phyloP scores from a whole-genome alignment of 2,329 filamentous ascomycete species.

The Bisporella sp. region DNA sequence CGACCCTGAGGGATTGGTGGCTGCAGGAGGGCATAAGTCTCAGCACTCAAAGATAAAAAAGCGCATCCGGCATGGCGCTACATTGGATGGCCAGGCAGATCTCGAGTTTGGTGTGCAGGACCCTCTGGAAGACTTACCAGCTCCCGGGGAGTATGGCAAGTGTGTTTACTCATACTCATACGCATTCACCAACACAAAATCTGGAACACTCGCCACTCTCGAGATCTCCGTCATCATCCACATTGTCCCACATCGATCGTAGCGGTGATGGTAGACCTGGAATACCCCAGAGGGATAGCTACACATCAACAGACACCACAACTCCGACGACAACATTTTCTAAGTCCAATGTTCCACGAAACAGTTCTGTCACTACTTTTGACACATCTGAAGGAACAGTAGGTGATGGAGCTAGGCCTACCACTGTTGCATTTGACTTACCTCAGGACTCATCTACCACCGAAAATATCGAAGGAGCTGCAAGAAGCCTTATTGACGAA shows the following conservation, averaged over 20 bases:
- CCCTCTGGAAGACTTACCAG: conserved; percentile 15
- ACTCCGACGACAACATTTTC: conserved; percentile 13
- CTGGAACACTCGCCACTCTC: conserved; percentile 5
- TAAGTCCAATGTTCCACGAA: conserved; percentile 13
- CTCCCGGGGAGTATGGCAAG: conserved; percentile 14
- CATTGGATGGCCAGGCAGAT: conserved; percentile 18
- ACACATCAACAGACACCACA: conserved; percentile 8
- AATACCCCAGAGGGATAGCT: conserved; percentile 9
- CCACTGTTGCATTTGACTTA: conserved; percentile 19
- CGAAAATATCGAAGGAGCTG: conserved; percentile 16
- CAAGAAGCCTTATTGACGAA: conserved; percentile 21
- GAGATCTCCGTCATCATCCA: conserved; percentile 2
- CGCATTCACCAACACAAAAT: neutral
- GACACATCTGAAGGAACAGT: conserved; percentile 12
- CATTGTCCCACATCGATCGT: neutral
- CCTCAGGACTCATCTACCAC: conserved; percentile 5
- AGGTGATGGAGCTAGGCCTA: conserved; percentile 10
- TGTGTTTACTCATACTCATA: conserved; percentile 4
- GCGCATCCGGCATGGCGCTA: conserved; percentile 3
- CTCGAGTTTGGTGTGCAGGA: conserved; percentile 25
- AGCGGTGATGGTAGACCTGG: conserved; percentile 9
- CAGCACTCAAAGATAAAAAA: conserved; percentile 13
- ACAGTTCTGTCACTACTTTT: conserved; percentile 19
- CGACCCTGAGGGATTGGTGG: conserved; percentile 28
- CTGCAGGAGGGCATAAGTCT: conserved; percentile 16